Conservation (phyloP, 805 yeast genomes). For the Debaryomyces hansenii region DNA sequence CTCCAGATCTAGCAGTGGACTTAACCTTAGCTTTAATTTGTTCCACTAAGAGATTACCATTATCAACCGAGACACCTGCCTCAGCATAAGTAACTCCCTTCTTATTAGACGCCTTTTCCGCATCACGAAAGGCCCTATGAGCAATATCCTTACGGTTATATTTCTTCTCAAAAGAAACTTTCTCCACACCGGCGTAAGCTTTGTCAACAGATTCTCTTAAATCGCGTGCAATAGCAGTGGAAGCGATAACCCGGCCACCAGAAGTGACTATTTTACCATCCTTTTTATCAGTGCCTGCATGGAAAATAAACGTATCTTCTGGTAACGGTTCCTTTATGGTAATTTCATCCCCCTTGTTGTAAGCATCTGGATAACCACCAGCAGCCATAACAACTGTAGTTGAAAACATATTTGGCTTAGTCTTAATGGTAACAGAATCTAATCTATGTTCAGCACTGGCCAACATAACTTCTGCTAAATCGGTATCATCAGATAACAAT, state of each 20-base stretch:
- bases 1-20: slow-evolving; percentile 92
- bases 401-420: slow-evolving; percentile 60
- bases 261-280: slow-evolving; percentile 71
- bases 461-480: slow-evolving; percentile 85
- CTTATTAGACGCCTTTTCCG: slow-evolving; percentile 17
- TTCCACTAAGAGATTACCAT: slow-evolving; percentile 88
- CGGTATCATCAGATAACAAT: slow-evolving; percentile 78
- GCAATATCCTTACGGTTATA: slow-evolving; percentile 94
- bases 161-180: slow-evolving; percentile 69
- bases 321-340: slow-evolving; percentile 51
- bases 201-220: slow-evolving; percentile 78
- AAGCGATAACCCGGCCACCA: slow-evolving; percentile 97
- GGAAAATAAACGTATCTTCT: slow-evolving; percentile 75
- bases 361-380: slow-evolving; percentile 92
- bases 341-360: slow-evolving; percentile 84
- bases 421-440: slow-evolving; percentile 68
- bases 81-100: slow-evolving; percentile 79
- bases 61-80: slow-evolving; percentile 97
- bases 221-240: slow-evolving; percentile 79
- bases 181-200: slow-evolving; percentile 83
- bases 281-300: slow-evolving; percentile 82
- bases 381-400: slow-evolving; percentile 97
- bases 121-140: slow-evolving; percentile 84
- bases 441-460: slow-evolving; percentile 95
- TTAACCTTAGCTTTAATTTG: slow-evolving; percentile 87